Percentiles rank a stretch among this genome's conserved stretches.
Evolutionary conservation across 176 grass and related monocot genomes (phyloP).

Genomic region (Lolium multiflorum): DNA sequence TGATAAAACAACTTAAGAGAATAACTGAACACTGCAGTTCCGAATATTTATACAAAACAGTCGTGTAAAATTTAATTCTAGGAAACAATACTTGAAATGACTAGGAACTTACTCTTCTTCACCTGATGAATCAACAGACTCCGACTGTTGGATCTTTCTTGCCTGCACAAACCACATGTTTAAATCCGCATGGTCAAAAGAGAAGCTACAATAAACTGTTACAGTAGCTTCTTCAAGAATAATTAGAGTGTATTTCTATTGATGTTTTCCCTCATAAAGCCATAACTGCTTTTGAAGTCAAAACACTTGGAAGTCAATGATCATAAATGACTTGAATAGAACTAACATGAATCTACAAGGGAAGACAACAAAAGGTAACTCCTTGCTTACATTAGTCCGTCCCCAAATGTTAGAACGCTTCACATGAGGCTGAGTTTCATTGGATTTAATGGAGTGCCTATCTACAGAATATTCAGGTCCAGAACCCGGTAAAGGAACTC

Average conservation of each 20-base stretch:
- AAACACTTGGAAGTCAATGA: constrained; percentile 1
- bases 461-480: constrained; percentile 73
- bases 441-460: constrained; percentile 62
- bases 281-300: constrained; percentile 16
- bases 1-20: constrained; percentile 14
- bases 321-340: constrained; percentile 9
- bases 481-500: constrained; percentile 67
- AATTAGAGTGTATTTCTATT: constrained; percentile 26
- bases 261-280: constrained; percentile 17
- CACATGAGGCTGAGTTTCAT: constrained; percentile 68
- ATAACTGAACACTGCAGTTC: constrained; percentile 24
- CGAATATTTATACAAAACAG: not conserved
- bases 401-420: constrained; percentile 87
- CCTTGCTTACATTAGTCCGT: constrained; percentile 74
- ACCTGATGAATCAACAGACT: constrained; percentile 81
- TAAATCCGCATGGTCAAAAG: constrained; percentile 44
- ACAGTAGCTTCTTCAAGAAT: constrained; percentile 14
- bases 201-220: not conserved
- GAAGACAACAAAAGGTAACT: constrained; percentile 23
- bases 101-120: constrained; percentile 94
- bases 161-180: constrained; percentile 59
- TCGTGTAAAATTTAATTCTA: constrained; percentile 11
- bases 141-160: constrained; percentile 76
- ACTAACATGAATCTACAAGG: constrained; percentile 34
- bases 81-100: constrained; percentile 19